Percentiles rank a stretch among this genome's conserved stretches.
These are phyloP conservation scores for Exophiala calicioides DNA, from an alignment of 2,329 filamentous ascomycete species.

Conservation along the genomic window DNA sequence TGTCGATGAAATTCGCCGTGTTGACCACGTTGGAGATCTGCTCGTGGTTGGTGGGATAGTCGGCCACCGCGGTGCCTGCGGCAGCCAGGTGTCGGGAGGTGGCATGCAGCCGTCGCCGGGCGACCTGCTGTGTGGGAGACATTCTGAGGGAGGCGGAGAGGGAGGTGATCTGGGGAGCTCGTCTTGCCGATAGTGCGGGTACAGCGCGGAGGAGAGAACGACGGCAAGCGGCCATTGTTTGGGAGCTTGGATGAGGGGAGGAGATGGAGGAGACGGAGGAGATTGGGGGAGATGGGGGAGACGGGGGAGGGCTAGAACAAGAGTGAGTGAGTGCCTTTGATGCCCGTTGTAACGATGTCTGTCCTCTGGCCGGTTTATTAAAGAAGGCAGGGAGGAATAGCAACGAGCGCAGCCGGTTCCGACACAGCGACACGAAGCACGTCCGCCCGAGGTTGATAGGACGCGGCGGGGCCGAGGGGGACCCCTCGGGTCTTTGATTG, in stretches of 20 bases:
- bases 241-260: not conserved
- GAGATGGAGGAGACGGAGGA: not conserved
- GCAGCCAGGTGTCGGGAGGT: slow-evolving; percentile 56
- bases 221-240: slow-evolving; percentile 28
- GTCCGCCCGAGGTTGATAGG: too few species aligned
- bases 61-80: slow-evolving; percentile 52
- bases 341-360: too few species aligned
- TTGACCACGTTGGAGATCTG: slow-evolving; percentile 57
- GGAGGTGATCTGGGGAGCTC: slow-evolving; percentile 22
- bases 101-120: slow-evolving; percentile 49
- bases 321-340: not conserved
- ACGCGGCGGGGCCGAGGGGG: not conserved
- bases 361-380: too few species aligned
- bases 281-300: not conserved
- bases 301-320: not conserved
- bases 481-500: not conserved
- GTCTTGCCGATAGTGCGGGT: slow-evolving; percentile 28
- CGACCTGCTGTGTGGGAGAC: slow-evolving; percentile 28
- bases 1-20: slow-evolving; percentile 66
- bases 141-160: slow-evolving; percentile 25
- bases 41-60: slow-evolving; percentile 60
- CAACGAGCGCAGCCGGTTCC: too few species aligned
- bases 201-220: slow-evolving; percentile 26
- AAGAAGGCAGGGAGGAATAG: too few species aligned
- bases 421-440: too few species aligned